Base-by-base conservation (phyloP, 2,329 filamentous ascomycete species). In the Trichoderma breve region DNA sequence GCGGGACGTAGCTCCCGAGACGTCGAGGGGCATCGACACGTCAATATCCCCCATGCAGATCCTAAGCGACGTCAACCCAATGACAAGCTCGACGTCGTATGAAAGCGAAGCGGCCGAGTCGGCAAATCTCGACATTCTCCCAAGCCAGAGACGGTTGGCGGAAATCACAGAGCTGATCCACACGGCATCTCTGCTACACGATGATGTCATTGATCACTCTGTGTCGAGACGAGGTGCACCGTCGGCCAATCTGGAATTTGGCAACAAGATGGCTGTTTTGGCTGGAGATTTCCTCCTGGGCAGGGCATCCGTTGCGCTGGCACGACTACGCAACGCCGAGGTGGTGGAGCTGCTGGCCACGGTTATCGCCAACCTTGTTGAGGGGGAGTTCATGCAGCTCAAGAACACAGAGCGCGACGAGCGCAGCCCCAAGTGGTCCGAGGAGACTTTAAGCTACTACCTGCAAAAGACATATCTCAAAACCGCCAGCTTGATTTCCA, bases 381-480 rank as follows among this genome's bases (percentile, higher is more conserved):
- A 99, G 84, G 96, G 96, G 79, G 96, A 99, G 83, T 98, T 99
- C 85, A 99, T 99, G 96, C 96, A 99, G 85, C 86, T 99, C 77
- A 97, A 97, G 84, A 99, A 99, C 82, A 98, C 96, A 1, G 93
- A 93, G 60, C 87, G 89, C 75, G 95, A 98, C 80, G 95, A 98
- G 85, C 87, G 88, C 75, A 91, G 93, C 76, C 95, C 95, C 1
- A 84, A 87, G 11, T 98, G 93, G 89, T 96, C 92, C 2, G 93
- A 98, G 78, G 93, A 97, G 68, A 93, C 94, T 1, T 88, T 99
- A 73, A 88, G 90, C 30, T 98, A 99, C 83, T 99, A 99, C 80
- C 86, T 99, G 65, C 94, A 98, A 80, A 99, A 99, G 87, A 99
- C 96, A 32, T 99, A 99, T 79, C 88, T 99, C 76, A 99, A 99